phyloP scores from a whole-genome alignment of 495 filamentous ascomycete genomes.

The Articulospora tetracladia region DNA sequence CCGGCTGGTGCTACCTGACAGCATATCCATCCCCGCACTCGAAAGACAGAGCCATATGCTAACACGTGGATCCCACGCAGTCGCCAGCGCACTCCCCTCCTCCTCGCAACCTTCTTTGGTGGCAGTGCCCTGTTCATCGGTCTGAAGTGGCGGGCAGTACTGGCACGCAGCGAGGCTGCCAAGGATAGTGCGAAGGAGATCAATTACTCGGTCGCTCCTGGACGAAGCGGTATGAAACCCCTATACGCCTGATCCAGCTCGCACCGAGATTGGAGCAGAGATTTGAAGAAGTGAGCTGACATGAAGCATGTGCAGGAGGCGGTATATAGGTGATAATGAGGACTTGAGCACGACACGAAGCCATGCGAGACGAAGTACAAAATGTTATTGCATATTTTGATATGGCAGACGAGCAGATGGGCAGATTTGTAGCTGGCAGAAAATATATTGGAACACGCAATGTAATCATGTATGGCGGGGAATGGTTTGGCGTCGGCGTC shows the following conservation, averaged over 20 bases:
- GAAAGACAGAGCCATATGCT: not conserved
- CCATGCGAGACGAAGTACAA: not conserved
- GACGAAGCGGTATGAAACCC: conserved; percentile 21
- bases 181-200: conserved; percentile 14
- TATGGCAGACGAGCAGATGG: not conserved
- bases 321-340: conserved; percentile 10
- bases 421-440: not conserved
- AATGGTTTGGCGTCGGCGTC: conserved; percentile 39
- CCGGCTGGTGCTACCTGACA: not conserved
- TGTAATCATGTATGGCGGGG: not conserved
- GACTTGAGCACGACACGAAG: not conserved
- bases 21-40: not conserved
- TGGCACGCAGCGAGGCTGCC: conserved; percentile 20
- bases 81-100: conserved; percentile 17
- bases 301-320: not conserved
- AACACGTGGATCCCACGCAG: not conserved
- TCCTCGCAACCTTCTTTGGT: conserved; percentile 17
- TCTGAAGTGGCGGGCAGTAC: conserved; percentile 24
- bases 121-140: conserved; percentile 21
- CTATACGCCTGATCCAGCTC: not conserved
- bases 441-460: conserved; percentile 5
- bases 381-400: too few relatives aligned
- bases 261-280: not conserved
- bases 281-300: not conserved
- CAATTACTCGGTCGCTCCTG: conserved; percentile 21